These are phyloP conservation scores for Spirogloea muscicola DNA, from an alignment of 139 green algal genomes.

Conservation along the genomic window DNA sequence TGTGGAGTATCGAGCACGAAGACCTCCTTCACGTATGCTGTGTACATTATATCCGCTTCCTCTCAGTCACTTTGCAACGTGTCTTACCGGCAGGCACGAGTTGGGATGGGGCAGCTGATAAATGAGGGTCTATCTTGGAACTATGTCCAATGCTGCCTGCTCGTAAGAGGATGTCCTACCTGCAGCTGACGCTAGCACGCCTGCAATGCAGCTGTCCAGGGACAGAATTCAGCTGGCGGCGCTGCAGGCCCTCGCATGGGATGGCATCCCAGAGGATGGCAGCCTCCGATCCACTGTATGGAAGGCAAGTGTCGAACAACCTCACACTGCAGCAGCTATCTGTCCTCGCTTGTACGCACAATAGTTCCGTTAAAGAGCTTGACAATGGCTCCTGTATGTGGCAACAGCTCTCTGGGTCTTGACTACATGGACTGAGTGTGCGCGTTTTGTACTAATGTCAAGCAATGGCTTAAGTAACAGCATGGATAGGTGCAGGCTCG, in stretches of 20 bases:
- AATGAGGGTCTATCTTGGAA: no score
- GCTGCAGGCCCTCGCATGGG: constrained; percentile 58
- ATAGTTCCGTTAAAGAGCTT: not conserved
- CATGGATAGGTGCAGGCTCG: not conserved
- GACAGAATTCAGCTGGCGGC: constrained; percentile 55
- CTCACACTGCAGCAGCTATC: no score
- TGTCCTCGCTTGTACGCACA: not conserved
- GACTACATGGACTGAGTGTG: not conserved
- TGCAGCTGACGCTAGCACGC: no score
- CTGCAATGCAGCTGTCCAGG: not conserved
- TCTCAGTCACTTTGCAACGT: no score
- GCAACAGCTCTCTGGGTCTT: no score
- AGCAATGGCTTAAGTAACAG: not conserved
- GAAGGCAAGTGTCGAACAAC: constrained; percentile 65
- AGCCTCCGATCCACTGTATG: constrained; percentile 66
- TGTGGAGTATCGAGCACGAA: no score
- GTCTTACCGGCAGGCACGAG: no score
- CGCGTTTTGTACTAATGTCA: not conserved
- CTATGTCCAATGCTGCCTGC: no score
- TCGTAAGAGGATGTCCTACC: no score
- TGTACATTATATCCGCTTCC: no score
- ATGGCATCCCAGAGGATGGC: constrained; percentile 69
- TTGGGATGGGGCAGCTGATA: no score
- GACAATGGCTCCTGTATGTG: not conserved
- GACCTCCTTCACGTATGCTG: no score